These are phyloP conservation scores for Obelidium mucronatum DNA, from an alignment of 192 early-diverging fungal genomes.

Conservation along the genomic window DNA sequence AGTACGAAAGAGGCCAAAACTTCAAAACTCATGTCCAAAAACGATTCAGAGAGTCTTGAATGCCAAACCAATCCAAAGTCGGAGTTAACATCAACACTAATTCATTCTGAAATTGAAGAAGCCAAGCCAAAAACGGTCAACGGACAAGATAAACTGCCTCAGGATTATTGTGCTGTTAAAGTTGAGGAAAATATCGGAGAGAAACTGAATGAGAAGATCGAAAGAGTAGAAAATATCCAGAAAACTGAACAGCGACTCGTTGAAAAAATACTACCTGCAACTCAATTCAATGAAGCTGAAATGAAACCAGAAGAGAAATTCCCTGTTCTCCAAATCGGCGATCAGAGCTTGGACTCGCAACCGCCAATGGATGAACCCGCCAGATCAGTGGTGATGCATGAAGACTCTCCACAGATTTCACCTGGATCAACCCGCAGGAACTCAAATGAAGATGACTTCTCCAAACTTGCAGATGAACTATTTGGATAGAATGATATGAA, in stretches of 20 bases:
- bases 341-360: no score
- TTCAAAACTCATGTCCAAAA: neutral
- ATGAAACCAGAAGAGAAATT: neutral
- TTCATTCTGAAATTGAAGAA: neutral
- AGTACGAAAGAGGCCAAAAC: neutral
- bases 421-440: neutral
- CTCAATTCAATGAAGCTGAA: neutral
- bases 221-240: no score
- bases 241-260: no score
- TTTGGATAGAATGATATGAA: constrained; percentile 5
- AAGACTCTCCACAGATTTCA: neutral
- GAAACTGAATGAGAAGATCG: no score
- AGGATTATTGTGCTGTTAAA: neutral
- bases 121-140: neutral
- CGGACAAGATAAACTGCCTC: neutral
- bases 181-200: no score
- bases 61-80: neutral
- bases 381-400: no score
- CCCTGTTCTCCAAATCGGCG: neutral
- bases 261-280: no score
- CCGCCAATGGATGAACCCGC: no score
- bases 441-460: constrained; percentile 3
- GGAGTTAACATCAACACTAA: neutral
- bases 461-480: constrained; percentile 2
- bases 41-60: neutral